Conservation (phyloP, 1,284 basidiomycete species). For the Ustilago nuda region DNA sequence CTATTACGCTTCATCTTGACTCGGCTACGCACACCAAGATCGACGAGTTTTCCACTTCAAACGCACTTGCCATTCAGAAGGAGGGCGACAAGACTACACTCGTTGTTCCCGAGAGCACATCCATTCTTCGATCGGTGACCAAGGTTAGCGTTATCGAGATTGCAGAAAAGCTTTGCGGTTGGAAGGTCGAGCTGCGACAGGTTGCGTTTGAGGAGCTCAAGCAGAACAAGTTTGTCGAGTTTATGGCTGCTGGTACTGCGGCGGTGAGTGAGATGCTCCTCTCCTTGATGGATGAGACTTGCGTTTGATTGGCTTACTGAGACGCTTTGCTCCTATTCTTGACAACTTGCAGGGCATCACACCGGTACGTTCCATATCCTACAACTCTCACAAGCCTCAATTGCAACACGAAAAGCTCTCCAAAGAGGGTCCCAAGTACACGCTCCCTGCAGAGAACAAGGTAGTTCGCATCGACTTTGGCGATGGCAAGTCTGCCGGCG, state of each 20-base stretch:
- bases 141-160: constrained; percentile 61
- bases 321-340: background rate
- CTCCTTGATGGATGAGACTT: background rate
- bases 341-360: constrained; percentile 54
- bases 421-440: constrained; percentile 49
- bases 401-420: constrained; percentile 42
- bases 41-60: constrained; percentile 70
- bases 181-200: constrained; percentile 67
- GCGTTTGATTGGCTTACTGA: background rate
- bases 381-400: constrained; percentile 60
- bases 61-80: constrained; percentile 64
- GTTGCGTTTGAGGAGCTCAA: constrained; percentile 64
- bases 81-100: constrained; percentile 38
- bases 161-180: constrained; percentile 65
- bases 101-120: constrained; percentile 54
- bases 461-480: constrained; percentile 66
- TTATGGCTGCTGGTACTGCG: constrained; percentile 66
- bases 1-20: constrained; percentile 68
- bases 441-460: constrained; percentile 49
- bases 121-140: constrained; percentile 56
- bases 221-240: constrained; percentile 54
- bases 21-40: constrained; percentile 62
- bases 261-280: constrained; percentile 18
- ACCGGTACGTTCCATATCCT: constrained; percentile 68
- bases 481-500: constrained; percentile 67